Evolutionary conservation across 352 stramenopile species (phyloP).

Genomic region (Aphanomyces euteiches): DNA sequence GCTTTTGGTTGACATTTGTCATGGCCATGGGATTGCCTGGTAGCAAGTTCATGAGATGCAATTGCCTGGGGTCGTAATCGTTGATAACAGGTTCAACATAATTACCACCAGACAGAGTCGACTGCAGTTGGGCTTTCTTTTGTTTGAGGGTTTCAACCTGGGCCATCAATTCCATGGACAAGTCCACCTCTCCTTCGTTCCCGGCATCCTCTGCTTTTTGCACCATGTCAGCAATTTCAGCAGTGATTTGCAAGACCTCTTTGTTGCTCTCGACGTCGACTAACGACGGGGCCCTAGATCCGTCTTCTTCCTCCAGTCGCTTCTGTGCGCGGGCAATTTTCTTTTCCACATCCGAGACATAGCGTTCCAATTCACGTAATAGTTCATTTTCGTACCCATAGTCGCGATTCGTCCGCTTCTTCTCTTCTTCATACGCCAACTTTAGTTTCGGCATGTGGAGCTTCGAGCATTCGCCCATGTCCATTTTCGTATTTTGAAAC

Average conservation of each 20-base stretch:
- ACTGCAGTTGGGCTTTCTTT: slow-evolving; percentile 46
- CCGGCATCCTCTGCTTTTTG: slow-evolving; percentile 56
- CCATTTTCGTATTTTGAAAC: slow-evolving; percentile 89
- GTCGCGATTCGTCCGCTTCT: slow-evolving; percentile 33
- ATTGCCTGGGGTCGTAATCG: slow-evolving; percentile 12
- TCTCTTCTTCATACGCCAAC: slow-evolving; percentile 50
- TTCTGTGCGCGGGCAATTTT: slow-evolving; percentile 70
- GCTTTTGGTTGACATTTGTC: slow-evolving; percentile 71
- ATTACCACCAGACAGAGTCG: slow-evolving; percentile 21
- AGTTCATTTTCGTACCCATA: slow-evolving; percentile 73
- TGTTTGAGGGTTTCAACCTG: slow-evolving; percentile 60
- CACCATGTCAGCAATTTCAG: slow-evolving; percentile 65
- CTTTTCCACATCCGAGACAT: slow-evolving; percentile 55
- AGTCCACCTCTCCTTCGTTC: slow-evolving; percentile 53
- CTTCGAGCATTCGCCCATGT: slow-evolving; percentile 63
- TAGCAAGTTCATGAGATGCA: slow-evolving; percentile 23
- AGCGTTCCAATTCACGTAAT: slow-evolving; percentile 50
- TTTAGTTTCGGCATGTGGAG: slow-evolving; percentile 73
- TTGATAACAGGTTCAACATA: neutral
- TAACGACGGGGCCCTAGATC: slow-evolving; percentile 43
- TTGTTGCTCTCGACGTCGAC: slow-evolving; percentile 53
- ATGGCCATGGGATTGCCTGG: slow-evolving; percentile 33
- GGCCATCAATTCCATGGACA: slow-evolving; percentile 56
- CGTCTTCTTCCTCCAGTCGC: slow-evolving; percentile 64
- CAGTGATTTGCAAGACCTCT: slow-evolving; percentile 65